phyloP scores from a whole-genome alignment of 257 asterid species.

The Nemophila menziesii region DNA sequence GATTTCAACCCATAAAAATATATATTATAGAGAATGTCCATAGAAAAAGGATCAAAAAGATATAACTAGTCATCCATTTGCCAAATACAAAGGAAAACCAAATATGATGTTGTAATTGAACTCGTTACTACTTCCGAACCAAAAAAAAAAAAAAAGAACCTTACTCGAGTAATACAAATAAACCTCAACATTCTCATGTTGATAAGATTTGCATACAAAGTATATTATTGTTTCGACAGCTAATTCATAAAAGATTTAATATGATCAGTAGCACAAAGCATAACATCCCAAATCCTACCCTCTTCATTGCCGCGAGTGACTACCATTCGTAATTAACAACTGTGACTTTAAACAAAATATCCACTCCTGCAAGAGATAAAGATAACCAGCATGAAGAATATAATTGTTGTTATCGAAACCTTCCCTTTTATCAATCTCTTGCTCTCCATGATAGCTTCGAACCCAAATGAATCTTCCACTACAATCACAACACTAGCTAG shows the following conservation, averaged over 20 bases:
- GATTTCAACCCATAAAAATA: too few relatives aligned
- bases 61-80: too few relatives aligned
- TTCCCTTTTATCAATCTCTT: constrained; percentile 44
- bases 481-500: constrained; percentile 54
- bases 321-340: constrained; percentile 22
- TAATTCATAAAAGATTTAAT: constrained; percentile 31
- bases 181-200: constrained; percentile 53
- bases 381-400: constrained; percentile 28
- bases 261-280: constrained; percentile 20
- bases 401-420: constrained; percentile 17
- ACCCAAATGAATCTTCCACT: constrained; percentile 44
- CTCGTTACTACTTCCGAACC: too few relatives aligned
- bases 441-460: constrained; percentile 44
- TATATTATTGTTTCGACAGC: constrained; percentile 48
- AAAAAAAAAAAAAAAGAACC: too few relatives aligned
- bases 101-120: too few relatives aligned
- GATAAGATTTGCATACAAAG: constrained; percentile 58
- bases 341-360: constrained; percentile 10
- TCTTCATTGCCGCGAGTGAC: constrained; percentile 1
- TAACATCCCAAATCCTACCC: constrained; percentile 28
- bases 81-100: too few relatives aligned
- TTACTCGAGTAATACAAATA: too few relatives aligned
- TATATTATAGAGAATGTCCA: too few relatives aligned
- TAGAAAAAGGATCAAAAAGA: too few relatives aligned
- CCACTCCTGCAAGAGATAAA: constrained; percentile 8